Percentiles rank a stretch among this genome's conserved stretches.
phyloP scores from a whole-genome alignment of 306 rosid genomes.

The Begonia peltatifolia region DNA sequence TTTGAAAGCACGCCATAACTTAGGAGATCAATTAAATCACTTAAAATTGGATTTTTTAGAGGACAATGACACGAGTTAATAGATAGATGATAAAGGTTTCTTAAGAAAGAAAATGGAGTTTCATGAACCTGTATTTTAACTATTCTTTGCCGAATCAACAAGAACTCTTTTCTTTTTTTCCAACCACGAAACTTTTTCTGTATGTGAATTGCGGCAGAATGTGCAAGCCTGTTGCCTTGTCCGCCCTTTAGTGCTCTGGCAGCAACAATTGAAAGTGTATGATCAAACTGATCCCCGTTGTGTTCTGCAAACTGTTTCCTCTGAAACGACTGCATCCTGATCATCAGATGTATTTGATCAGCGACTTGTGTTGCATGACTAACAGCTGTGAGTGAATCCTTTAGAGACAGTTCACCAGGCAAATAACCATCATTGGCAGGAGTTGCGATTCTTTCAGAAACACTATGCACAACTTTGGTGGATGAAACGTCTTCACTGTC shows the following conservation, averaged over 20 bases:
- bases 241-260: conserved; percentile 38
- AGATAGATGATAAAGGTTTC: no score
- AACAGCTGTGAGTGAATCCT: conserved; percentile 77
- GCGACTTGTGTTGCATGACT: conserved; percentile 85
- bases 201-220: conserved; percentile 59
- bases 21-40: no score
- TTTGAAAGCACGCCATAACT: no score
- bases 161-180: conserved; percentile 78
- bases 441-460: conserved; percentile 56
- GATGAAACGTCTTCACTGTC: conserved; percentile 30
- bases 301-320: conserved; percentile 33
- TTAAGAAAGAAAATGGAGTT: neutral
- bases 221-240: conserved; percentile 27
- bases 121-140: conserved; percentile 78
- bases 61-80: no score
- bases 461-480: conserved; percentile 37
- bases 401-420: conserved; percentile 48
- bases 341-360: conserved; percentile 59
- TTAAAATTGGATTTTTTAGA: no score
- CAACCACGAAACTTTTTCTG: conserved; percentile 92
- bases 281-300: conserved; percentile 31
- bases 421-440: conserved; percentile 34
- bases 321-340: conserved; percentile 73
- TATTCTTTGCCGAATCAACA: conserved; percentile 70
- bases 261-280: conserved; percentile 37